Conservation (phyloP, 2,329 filamentous ascomycete species). For the Diaporthe humulicola region DNA sequence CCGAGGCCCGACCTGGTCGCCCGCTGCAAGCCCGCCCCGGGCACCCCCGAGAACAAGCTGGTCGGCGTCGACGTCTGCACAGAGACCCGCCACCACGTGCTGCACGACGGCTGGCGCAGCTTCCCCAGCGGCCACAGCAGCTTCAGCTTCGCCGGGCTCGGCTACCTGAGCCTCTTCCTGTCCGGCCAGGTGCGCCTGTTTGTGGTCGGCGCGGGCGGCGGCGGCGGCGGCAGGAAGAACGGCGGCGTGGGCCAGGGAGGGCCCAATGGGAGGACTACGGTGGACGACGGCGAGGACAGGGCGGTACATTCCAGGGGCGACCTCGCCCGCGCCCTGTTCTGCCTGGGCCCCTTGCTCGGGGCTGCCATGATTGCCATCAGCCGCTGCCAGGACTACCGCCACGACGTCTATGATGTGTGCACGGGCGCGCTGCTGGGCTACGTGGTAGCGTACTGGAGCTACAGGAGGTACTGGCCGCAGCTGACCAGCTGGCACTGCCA, state of each 20-base stretch:
- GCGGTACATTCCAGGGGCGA: slow-evolving; percentile 53
- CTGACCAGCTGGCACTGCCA: slow-evolving; percentile 66
- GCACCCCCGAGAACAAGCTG: slow-evolving; percentile 63
- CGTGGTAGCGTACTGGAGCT: slow-evolving; percentile 74
- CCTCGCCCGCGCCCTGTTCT: slow-evolving; percentile 68
- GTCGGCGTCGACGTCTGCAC: slow-evolving; percentile 81
- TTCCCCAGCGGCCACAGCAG: slow-evolving; percentile 87
- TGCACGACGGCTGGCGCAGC: slow-evolving; percentile 87
- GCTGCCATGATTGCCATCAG: slow-evolving; percentile 78
- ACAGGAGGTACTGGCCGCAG: slow-evolving; percentile 73
- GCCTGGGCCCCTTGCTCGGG: slow-evolving; percentile 70
- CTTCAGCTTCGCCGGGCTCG: slow-evolving; percentile 83
- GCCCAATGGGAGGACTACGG: neutral
- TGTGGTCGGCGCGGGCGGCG: slow-evolving; percentile 53
- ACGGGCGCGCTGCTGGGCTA: slow-evolving; percentile 72
- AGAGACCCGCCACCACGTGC: slow-evolving; percentile 73
- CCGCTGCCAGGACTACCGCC: slow-evolving; percentile 77
- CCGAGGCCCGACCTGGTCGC: slow-evolving; percentile 75
- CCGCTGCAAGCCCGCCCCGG: slow-evolving; percentile 80
- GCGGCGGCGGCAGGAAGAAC: slow-evolving; percentile 41
- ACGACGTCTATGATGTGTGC: slow-evolving; percentile 79
- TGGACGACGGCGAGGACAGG: slow-evolving; percentile 40
- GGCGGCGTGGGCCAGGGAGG: neutral
- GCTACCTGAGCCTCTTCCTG: slow-evolving; percentile 79
- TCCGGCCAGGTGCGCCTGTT: slow-evolving; percentile 75